phyloP scores from a whole-genome alignment of 2,329 filamentous ascomycete genomes.

The Bertia moriformis region DNA sequence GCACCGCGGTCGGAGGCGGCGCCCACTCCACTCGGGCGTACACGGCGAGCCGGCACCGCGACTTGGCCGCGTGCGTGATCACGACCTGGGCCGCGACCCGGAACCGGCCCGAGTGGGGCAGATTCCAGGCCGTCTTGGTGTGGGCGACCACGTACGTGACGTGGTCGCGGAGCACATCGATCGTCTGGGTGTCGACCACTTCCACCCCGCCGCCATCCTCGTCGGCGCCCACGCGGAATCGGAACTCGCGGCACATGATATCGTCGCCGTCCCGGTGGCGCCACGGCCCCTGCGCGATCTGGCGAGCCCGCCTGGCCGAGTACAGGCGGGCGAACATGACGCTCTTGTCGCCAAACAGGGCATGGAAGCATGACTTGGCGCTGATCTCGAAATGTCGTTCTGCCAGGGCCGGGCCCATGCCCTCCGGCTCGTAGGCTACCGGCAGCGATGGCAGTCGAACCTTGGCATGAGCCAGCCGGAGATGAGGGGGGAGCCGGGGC shows the following conservation, averaged over 20 bases:
- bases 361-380: conserved; percentile 87
- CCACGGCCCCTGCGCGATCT: conserved; percentile 82
- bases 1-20: conserved; percentile 48
- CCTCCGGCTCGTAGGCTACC: conserved; percentile 70
- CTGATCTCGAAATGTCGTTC: conserved; percentile 81
- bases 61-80: conserved; percentile 84
- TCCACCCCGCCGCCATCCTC: conserved; percentile 44
- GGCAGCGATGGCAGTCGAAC: conserved; percentile 71
- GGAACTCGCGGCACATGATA: conserved; percentile 63
- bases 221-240: conserved; percentile 65
- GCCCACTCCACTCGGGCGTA: conserved; percentile 83
- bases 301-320: conserved; percentile 63
- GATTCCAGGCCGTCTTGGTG: conserved; percentile 60
- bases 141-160: conserved; percentile 52
- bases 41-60: conserved; percentile 78
- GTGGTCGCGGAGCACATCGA: conserved; percentile 71
- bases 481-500: conserved; percentile 7
- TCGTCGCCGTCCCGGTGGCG: conserved; percentile 44
- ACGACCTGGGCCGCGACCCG: conserved; percentile 78
- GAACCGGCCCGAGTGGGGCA: conserved; percentile 69
- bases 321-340: conserved; percentile 86
- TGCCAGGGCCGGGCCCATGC: conserved; percentile 60
- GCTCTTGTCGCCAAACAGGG: conserved; percentile 91
- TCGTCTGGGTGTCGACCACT: conserved; percentile 70
- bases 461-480: conserved; percentile 41